Evolutionary conservation across 352 stramenopile genomes (phyloP), one percentile per base, ranked within the genome.

Genomic region (Phytophthora idaei): DNA sequence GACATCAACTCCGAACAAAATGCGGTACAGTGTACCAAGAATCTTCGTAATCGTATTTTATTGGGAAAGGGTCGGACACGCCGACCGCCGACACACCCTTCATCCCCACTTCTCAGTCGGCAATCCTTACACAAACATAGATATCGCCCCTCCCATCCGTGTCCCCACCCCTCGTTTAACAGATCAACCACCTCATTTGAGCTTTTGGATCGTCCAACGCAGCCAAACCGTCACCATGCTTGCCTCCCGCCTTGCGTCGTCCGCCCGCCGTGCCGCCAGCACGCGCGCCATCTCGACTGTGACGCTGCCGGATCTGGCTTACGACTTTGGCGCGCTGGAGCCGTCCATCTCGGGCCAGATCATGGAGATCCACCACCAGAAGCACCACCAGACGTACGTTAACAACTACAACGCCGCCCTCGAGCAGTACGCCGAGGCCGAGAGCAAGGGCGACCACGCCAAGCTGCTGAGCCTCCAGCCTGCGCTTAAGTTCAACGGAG

Each of bases 401-500:
- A 98, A 78, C 72, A 99, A 99, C 84, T 91, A 98, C 65, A 99
- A 99, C 74, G 83, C 73, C 25, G 81, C 94, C 14, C 64, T 97
- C 15, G 96, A 98, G 80, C 97, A 99, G 82, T 90, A 98, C 61
- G 93, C 95, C 44, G 85, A 94, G 53, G 96, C 96, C 39, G 77
- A 96, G 71, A 63, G 72, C 46, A 93, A 93, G 72, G 62, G 73
- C 28, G 93, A 99, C 80, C 83, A 98, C 64, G 90, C 86, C 51
- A 91, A 87, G 61, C 89, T 98, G 61, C 96, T 98, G 68, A 85
- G 79, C 44, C 76, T 98, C 25, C 90, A 98, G 66, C 81, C 79
- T 12, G 95, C 95, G 37, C 82, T 99, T 49, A 97, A 98, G 71
- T 99, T 99, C 80, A 99, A 99, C 81, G 97, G 97, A 17, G 98